A percentile compares a stretch with the other conserved stretches of the same genome.
Conservation (phyloP, 179 eudicot species). For the Beta corolliflora region DNA sequence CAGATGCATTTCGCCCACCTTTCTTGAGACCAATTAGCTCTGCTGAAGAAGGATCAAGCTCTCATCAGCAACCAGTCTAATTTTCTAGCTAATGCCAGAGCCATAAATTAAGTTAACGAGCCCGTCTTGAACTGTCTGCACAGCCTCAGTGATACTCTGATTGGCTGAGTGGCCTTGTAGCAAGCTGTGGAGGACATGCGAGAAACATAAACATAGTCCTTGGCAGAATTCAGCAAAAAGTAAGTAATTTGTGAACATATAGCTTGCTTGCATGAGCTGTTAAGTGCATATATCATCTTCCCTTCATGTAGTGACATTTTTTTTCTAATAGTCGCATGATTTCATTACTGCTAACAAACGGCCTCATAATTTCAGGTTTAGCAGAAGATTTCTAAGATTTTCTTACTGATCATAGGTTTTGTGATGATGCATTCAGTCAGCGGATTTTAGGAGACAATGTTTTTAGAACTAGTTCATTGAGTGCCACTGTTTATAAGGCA, state of each 20-base stretch:
- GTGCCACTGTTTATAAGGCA: too few species aligned
- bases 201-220: neutral
- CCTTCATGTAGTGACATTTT: neutral
- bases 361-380: too few species aligned
- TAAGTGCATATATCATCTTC: neutral
- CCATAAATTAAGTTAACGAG: neutral
- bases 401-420: too few species aligned
- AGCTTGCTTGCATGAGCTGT: neutral
- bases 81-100: neutral
- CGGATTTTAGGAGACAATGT: too few species aligned
- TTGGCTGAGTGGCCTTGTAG: neutral
- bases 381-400: too few species aligned
- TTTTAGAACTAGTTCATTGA: too few species aligned
- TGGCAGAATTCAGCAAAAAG: slow-evolving; percentile 10
- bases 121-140: neutral
- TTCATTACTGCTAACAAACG: too few species aligned
- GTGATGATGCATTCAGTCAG: too few species aligned
- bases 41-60: slow-evolving; percentile 52
- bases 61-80: slow-evolving; percentile 30
- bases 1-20: slow-evolving; percentile 71
- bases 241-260: neutral
- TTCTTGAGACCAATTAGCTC: slow-evolving; percentile 50
- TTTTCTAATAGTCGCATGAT: neutral
- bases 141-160: neutral
- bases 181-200: neutral